A percentile compares a stretch with the other conserved stretches of the same genome.
phyloP scores from a whole-genome alignment of 1,284 basidiomycete species.

The Pseudozyma pruni region DNA sequence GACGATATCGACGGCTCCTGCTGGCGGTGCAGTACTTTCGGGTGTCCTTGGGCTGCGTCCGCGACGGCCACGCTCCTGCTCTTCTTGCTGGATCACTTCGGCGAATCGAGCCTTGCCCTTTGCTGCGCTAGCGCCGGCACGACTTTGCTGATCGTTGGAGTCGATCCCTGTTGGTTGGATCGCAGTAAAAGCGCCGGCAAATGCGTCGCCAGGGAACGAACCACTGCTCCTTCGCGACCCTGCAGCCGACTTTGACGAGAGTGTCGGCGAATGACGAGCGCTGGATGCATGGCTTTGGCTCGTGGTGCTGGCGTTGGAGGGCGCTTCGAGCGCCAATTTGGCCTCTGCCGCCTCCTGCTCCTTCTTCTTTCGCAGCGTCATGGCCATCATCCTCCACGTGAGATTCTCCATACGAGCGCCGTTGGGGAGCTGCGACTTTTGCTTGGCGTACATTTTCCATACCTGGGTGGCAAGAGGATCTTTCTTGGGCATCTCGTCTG shows the following conservation, averaged over 20 bases:
- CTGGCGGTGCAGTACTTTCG: slow-evolving; percentile 44
- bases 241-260: slow-evolving; percentile 28
- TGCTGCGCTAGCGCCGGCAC: slow-evolving; percentile 5
- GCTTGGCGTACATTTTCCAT: slow-evolving; percentile 94
- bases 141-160: slow-evolving; percentile 1
- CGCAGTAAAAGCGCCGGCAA: slow-evolving; percentile 32
- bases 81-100: slow-evolving; percentile 65
- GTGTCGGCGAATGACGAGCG: slow-evolving; percentile 38
- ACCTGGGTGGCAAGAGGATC: slow-evolving; percentile 94
- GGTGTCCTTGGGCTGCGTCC: slow-evolving; percentile 59
- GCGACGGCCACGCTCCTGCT: slow-evolving; percentile 56
- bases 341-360: slow-evolving; percentile 59
- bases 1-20: slow-evolving; percentile 55
- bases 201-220: slow-evolving; percentile 28
- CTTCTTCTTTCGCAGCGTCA: slow-evolving; percentile 85
- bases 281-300: slow-evolving; percentile 39
- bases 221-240: slow-evolving; percentile 48
- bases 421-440: slow-evolving; percentile 86
- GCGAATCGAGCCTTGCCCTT: slow-evolving; percentile 71
- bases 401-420: slow-evolving; percentile 96
- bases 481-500: slow-evolving; percentile 71
- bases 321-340: slow-evolving; percentile 24
- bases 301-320: slow-evolving; percentile 24
- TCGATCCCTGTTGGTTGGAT: slow-evolving; percentile 21
- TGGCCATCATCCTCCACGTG: slow-evolving; percentile 97